phyloP scores from a whole-genome alignment of 345 rosid genomes.

The Pistacia integerrima region DNA sequence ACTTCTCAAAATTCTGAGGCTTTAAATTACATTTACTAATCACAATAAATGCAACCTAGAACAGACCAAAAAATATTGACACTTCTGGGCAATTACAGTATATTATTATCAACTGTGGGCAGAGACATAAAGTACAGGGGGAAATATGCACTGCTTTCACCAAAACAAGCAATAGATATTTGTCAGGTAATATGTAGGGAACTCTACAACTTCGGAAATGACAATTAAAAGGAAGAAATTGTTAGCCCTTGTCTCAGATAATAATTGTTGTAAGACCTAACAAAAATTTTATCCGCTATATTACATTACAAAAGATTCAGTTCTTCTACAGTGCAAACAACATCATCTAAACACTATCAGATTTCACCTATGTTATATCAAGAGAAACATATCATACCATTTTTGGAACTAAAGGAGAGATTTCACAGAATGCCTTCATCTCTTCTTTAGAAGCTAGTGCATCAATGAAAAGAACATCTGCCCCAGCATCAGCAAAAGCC shows the following conservation, averaged over 20 bases:
- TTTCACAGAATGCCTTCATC: constrained; percentile 89
- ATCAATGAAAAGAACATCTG: constrained; percentile 82
- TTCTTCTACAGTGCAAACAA: not conserved
- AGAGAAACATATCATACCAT: constrained; percentile 49
- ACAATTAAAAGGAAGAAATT: not conserved
- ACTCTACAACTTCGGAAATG: not conserved
- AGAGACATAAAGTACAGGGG: not conserved
- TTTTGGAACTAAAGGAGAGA: constrained; percentile 79
- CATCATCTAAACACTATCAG: not conserved
- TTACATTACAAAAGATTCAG: not conserved
- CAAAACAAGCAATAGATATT: not conserved
- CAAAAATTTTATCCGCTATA: not conserved
- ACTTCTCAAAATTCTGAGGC: not conserved
- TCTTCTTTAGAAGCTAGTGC: constrained; percentile 84
- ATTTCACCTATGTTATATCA: constrained; percentile 10
- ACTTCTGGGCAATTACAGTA: not conserved
- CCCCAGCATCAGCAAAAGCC: constrained; percentile 95
- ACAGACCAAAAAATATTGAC: too few relatives aligned
- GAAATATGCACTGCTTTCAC: not conserved
- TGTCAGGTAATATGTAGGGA: not conserved
- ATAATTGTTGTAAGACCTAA: not conserved
- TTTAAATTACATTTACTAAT: not conserved
- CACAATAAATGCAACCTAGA: not conserved
- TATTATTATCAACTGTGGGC: not conserved
- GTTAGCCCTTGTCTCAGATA: not conserved